Percentiles rank a stretch among this genome's conserved stretches.
These are phyloP conservation scores for Phialophora verrucosa DNA, from an alignment of 2,329 filamentous ascomycete species.

Conservation along the genomic window DNA sequence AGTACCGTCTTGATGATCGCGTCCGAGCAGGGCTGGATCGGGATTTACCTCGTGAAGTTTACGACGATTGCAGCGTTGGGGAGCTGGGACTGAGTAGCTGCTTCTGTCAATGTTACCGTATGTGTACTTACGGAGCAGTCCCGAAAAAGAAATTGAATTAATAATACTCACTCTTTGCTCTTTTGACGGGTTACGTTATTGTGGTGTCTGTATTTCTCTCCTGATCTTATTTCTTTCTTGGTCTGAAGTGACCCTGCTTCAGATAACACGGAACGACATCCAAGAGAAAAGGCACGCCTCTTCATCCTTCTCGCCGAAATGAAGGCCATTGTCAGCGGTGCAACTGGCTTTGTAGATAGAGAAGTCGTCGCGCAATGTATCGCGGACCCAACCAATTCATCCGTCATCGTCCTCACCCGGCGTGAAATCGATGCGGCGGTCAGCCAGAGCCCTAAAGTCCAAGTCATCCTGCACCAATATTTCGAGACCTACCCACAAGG, in stretches of 20 bases:
- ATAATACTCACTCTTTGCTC: no score
- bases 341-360: conserved; percentile 23
- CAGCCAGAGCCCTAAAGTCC: conserved; percentile 16
- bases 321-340: conserved; percentile 23
- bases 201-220: no score
- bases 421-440: conserved; percentile 6
- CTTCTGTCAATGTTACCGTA: no score
- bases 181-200: no score
- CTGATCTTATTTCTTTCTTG: no score
- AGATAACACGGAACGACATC: background rate
- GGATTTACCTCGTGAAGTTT: no score
- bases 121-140: no score
- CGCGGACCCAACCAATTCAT: conserved; percentile 1
- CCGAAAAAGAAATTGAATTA: no score
- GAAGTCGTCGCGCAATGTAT: conserved; percentile 21
- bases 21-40: no score
- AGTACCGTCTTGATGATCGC: no score
- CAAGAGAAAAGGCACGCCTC: background rate
- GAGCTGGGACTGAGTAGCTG: no score
- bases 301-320: background rate
- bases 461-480: conserved; percentile 23
- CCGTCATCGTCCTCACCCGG: conserved; percentile 19
- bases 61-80: no score
- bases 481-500: conserved; percentile 15
- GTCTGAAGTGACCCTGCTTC: background rate